Base-by-base conservation (phyloP, 2,329 filamentous ascomycete species). In the Trichophyton verrucosum region DNA sequence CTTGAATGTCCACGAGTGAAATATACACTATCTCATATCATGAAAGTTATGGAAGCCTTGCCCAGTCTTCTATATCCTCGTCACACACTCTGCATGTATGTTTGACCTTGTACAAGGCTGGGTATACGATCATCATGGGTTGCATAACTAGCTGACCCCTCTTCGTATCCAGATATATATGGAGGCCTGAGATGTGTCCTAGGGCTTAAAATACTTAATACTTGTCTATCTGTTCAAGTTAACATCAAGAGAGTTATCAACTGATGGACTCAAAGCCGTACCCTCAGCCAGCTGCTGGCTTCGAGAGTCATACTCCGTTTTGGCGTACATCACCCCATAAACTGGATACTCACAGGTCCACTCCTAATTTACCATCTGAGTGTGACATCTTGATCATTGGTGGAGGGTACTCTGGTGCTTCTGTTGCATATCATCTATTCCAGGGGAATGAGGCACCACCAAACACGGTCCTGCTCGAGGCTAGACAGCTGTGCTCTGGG, bases 301-400 rank as follows among this genome's bases (percentile, higher is more conserved):
- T 22, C 46, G 22, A 24, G 6, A 27, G 13, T 24, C 8, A 51
- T 51, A 51, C 22, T 24, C 46, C 55, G 20, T 80, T 78, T 66
- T 80, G 78, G 79, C 70, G 74, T 17, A 70, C 69, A 3, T 63
- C 75, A 24, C 72, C 71, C 5, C 70, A 76, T 63, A 61, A 65
- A 1, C 66, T 80, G 1, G 75, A 78, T 61, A 69, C 73, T 60
- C 68, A 75, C 63, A 71, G 75, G n/a, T 74, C 70, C 30, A 75
- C 71, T 0, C 66, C 71, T 2, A 63, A 64, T 7, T 65, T 81
- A 0, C 78, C 78, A 0, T 51, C 64, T 0, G 61, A 74, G 33
- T 72, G 70, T 33, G 77, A 81, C 53, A 73, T 81, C 58, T 71
- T 75, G 15, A 75, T 81, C 42, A 72, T 81, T 7, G 79, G 78